Evolutionary conservation across 139 green algal genomes (phyloP), one percentile per base, ranked within the genome.

Genomic region (Mesostigma viride): DNA sequence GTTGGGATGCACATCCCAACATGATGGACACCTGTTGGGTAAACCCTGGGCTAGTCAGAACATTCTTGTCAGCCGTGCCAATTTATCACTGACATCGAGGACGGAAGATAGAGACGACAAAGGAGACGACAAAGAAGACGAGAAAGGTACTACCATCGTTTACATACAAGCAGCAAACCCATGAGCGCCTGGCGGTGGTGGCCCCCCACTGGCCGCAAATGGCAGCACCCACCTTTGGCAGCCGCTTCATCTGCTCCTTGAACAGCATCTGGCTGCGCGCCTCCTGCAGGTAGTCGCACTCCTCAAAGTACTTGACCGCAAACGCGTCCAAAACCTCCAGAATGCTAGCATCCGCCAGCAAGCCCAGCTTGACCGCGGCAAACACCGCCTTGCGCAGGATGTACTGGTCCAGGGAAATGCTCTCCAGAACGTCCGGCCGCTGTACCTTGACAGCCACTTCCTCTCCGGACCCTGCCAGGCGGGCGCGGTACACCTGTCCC

Each of bases 401-500:
- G 63, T 93, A 95, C 63, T 95, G 78, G 71, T 95, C 89, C 81
- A 91, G 91, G 44, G 68, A 85, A 46, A 95, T 90, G 61, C 78
- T 92, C 47, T 74, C 76, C 44, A 95, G 78, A 8, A 91, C 88
- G 0, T 68, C 73, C 22, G 91, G 91, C 14, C 91, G 81, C 82
- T 97, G 91, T 66, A 97, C 91, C 77, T 97, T 97, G 30, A 97
- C 89, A 1, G 91, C 91, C 22, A 96, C 91, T 45, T 85, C 70
- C 71, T 94, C 71, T 0, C 85, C 91, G 0, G 78, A 95, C 22
- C 62, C 67, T 0, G 72, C 60, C 62, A 96, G 51, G 2, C 71
- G 71, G 0, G 89, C 91, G 20, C 81, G 76, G 81, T 95, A 95
- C 35, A 96, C 90, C 81, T 97, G 90, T 14, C 91, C 92, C 17